These are phyloP conservation scores for Stagonosporopsis cucurbitacearum DNA, from an alignment of 2,329 filamentous ascomycete species.

Conservation along the genomic window DNA sequence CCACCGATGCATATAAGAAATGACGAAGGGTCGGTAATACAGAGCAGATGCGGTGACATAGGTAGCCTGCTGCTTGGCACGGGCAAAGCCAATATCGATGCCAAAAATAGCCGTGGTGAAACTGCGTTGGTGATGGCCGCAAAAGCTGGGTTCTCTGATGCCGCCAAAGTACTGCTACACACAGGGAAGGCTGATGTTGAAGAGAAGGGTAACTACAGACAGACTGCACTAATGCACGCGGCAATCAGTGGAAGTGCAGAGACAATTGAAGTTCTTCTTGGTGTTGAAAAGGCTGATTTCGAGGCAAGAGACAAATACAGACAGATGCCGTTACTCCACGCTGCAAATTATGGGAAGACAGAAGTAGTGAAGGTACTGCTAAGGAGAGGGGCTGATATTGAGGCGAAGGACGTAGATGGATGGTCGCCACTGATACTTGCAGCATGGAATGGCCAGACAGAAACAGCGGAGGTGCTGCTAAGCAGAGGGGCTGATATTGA, in stretches of 20 bases:
- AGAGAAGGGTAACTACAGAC: not conserved
- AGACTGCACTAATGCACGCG: not conserved
- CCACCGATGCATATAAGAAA: not conserved
- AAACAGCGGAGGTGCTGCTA: not conserved
- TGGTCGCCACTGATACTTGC: not conserved
- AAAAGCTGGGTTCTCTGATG: not conserved
- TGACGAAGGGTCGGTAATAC: no score
- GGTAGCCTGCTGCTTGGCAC: not conserved
- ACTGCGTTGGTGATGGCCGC: not conserved
- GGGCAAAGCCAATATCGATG: not conserved
- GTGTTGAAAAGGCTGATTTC: not conserved
- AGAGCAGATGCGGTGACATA: not conserved
- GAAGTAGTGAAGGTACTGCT: conserved; percentile 10
- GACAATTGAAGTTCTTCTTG: not conserved
- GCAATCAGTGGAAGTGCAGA: not conserved
- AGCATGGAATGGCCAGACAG: not conserved
- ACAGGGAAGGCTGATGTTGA: not conserved
- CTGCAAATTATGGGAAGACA: conserved; percentile 5
- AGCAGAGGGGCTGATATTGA: not conserved
- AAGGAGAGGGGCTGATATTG: not conserved
- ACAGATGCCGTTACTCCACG: not conserved
- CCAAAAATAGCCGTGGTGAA: not conserved
- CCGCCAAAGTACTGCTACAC: not conserved
- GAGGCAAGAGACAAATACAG: conserved; percentile 5
- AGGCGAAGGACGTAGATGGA: not conserved